Evolutionary conservation across 2,329 filamentous ascomycete genomes (phyloP).

Genomic region (Parastagonospora nodorum): DNA sequence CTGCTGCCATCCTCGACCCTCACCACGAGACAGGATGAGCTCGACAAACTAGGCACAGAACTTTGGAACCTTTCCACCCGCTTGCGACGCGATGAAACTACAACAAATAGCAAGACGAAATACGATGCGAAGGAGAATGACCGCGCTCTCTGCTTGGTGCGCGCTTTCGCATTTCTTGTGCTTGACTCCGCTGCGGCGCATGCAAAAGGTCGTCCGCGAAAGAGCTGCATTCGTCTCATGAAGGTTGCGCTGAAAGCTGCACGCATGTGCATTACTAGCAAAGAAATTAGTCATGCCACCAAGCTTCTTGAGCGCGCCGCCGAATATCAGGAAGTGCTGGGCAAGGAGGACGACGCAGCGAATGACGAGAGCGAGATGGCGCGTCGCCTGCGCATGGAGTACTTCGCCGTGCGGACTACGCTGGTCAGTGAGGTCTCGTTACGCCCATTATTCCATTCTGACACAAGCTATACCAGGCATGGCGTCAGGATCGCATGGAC

Average conservation of each 20-base stretch:
- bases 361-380: constrained; percentile 31
- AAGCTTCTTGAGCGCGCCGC: constrained; percentile 69
- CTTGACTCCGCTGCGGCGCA: constrained; percentile 56
- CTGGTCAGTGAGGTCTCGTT: constrained; percentile 57
- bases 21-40: constrained; percentile 48
- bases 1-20: constrained; percentile 29
- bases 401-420: constrained; percentile 67
- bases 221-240: constrained; percentile 60
- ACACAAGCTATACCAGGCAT: constrained; percentile 60
- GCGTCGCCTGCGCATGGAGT: constrained; percentile 61
- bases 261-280: constrained; percentile 65
- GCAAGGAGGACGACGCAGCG: constrained; percentile 17
- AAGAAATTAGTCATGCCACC: constrained; percentile 62
- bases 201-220: constrained; percentile 23
- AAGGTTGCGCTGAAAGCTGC: constrained; percentile 70
- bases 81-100: constrained; percentile 40
- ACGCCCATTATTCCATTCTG: not conserved
- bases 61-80: constrained; percentile 72
- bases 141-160: constrained; percentile 42
- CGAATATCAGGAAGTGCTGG: constrained; percentile 49
- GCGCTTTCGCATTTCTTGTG: constrained; percentile 69
- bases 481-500: constrained; percentile 73
- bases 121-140: constrained; percentile 26
- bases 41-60: constrained; percentile 62
- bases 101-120: constrained; percentile 36